Conservation (phyloP, 2,329 filamentous ascomycete genomes). For the Alternaria panax region DNA sequence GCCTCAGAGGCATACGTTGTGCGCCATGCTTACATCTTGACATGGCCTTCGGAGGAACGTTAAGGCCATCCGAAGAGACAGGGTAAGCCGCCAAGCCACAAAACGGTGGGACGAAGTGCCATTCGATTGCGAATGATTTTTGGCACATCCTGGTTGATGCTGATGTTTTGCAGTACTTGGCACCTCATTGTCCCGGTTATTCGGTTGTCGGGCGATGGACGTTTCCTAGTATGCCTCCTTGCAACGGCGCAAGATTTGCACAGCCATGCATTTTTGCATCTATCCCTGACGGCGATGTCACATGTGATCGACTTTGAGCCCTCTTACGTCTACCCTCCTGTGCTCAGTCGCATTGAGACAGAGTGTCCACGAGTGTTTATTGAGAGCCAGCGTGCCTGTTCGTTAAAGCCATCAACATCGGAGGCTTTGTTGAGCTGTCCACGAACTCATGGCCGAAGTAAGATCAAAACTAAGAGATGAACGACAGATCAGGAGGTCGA, state of each 20-base stretch:
- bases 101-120: neutral
- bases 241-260: neutral
- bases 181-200: neutral
- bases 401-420: neutral
- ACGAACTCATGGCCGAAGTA: neutral
- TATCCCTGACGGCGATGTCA: neutral
- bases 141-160: neutral
- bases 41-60: neutral
- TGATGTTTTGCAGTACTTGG: neutral
- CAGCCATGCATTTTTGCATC: neutral
- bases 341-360: neutral
- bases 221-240: neutral
- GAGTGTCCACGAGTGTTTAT: neutral
- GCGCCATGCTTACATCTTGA: conserved; percentile 1
- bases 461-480: neutral
- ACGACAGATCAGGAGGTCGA: neutral
- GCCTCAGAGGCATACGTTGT: neutral
- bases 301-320: neutral
- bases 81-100: neutral
- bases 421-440: too few species aligned
- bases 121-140: neutral
- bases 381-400: neutral
- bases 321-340: neutral
- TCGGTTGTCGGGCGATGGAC: neutral
- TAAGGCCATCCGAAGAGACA: neutral